Percentiles rank a stretch among this genome's conserved stretches.
Conservation (phyloP, 2,329 filamentous ascomycete genomes). For the Arthrobotrys iridis region DNA sequence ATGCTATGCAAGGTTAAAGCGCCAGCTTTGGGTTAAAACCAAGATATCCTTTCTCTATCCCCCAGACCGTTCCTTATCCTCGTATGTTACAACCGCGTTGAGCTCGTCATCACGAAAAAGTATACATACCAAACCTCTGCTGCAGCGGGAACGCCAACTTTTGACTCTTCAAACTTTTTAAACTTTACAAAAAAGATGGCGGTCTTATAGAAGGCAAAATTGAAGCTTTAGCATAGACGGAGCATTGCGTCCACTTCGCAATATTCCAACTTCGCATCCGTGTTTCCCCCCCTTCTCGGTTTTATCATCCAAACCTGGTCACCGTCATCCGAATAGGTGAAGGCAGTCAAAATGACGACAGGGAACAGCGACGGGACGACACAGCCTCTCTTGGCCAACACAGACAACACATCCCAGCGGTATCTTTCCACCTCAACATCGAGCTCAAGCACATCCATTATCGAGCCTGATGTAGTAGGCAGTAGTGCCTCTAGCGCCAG, state of each 20-base stretch:
- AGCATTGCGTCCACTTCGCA: neutral
- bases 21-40: neutral
- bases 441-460: conserved; percentile 16
- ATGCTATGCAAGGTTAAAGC: neutral
- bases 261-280: neutral
- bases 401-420: conserved; percentile 21
- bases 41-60: neutral
- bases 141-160: neutral
- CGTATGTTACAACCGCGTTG: conserved; percentile 6
- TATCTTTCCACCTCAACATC: conserved; percentile 6
- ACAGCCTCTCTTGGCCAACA: conserved; percentile 53
- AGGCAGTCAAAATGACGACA: neutral
- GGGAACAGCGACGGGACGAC: conserved; percentile 5
- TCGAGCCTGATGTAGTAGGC: conserved; percentile 14
- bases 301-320: neutral
- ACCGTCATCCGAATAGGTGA: neutral
- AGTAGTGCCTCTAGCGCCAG: conserved; percentile 23
- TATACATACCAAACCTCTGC: neutral
- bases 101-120: conserved; percentile 8
- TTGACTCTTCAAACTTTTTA: too few species aligned
- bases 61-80: too few species aligned
- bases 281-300: neutral
- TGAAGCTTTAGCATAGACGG: neutral
- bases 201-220: neutral
- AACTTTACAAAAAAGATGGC: neutral